phyloP scores from a whole-genome alignment of 2,329 filamentous ascomycete species.

The Chaetomium strumarium region DNA sequence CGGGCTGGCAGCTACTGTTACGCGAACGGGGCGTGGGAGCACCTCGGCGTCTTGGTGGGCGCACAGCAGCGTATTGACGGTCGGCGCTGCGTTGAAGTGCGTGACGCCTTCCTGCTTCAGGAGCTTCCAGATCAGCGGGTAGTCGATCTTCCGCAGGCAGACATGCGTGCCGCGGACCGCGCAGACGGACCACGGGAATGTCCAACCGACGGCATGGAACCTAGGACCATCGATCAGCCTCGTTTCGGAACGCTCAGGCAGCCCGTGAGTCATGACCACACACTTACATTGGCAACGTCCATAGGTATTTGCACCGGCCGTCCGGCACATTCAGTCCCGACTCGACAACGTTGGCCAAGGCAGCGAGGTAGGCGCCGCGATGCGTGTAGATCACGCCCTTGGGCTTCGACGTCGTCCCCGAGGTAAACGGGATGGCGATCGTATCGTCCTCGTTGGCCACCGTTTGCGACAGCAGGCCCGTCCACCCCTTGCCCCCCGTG shows the following conservation, averaged over 20 bases:
- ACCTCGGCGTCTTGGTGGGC: slow-evolving; percentile 67
- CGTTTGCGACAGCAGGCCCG: slow-evolving; percentile 62
- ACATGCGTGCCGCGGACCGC: slow-evolving; percentile 92
- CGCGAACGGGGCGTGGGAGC: slow-evolving; percentile 65
- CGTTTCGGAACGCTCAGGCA: neutral
- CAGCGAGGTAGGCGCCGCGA: slow-evolving; percentile 77
- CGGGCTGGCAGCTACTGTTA: slow-evolving; percentile 89
- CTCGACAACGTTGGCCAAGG: slow-evolving; percentile 81
- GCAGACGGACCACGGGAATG: slow-evolving; percentile 88
- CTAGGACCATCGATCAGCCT: slow-evolving; percentile 26
- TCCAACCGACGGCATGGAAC: slow-evolving; percentile 71
- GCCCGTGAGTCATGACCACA: neutral
- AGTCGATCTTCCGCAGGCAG: slow-evolving; percentile 91
- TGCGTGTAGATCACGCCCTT: slow-evolving; percentile 94
- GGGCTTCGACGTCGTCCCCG: slow-evolving; percentile 82
- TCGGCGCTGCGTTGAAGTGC: slow-evolving; percentile 93
- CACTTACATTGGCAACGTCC: slow-evolving; percentile 87
- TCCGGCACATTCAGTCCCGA: slow-evolving; percentile 69
- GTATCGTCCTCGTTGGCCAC: slow-evolving; percentile 67
- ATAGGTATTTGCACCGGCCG: slow-evolving; percentile 74
- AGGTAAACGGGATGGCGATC: slow-evolving; percentile 88
- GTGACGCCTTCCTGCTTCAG: slow-evolving; percentile 83
- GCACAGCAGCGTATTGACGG: slow-evolving; percentile 90
- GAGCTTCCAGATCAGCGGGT: slow-evolving; percentile 83
- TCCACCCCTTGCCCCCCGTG: slow-evolving; percentile 68